These are phyloP conservation scores for Diutina neorugosa DNA, from an alignment of 1,139 yeast genomes.

Conservation along the genomic window DNA sequence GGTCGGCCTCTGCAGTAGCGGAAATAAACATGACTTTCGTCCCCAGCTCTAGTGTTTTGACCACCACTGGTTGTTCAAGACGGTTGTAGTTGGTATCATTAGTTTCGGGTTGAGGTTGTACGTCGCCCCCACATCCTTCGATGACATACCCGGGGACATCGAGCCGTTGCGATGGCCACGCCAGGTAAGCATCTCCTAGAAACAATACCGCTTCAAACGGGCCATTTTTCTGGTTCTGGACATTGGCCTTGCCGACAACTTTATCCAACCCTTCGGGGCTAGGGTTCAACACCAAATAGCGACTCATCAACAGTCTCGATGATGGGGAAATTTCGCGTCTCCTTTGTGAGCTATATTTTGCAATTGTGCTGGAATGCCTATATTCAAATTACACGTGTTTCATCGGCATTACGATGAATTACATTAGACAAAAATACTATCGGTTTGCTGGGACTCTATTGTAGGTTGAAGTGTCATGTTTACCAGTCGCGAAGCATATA, in stretches of 20 bases:
- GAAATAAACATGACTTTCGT: conserved; percentile 33
- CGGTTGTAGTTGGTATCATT: conserved; percentile 12
- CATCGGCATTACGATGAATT: no score
- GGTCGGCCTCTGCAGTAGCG: neutral
- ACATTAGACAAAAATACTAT: no score
- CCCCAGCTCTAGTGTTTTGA: conserved; percentile 26
- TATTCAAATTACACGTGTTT: no score
- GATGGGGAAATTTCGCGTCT: neutral
- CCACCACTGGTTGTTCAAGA: conserved; percentile 16
- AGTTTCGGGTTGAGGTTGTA: conserved; percentile 2
- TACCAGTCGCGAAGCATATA: neutral
- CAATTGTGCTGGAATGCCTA: no score
- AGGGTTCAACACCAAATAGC: conserved; percentile 36
- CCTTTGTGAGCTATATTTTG: neutral
- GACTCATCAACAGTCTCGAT: neutral
- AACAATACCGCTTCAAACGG: conserved; percentile 49
- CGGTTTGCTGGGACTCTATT: neutral
- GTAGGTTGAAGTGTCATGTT: neutral
- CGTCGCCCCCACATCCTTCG: conserved; percentile 6
- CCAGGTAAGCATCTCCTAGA: conserved; percentile 33
- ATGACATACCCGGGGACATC: conserved; percentile 21
- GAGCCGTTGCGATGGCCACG: conserved; percentile 12
- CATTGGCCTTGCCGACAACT: conserved; percentile 36
- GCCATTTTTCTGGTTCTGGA: conserved; percentile 44
- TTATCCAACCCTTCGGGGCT: conserved; percentile 23